phyloP scores from a whole-genome alignment of 441 rosid genomes.

The Sinapis alba region DNA sequence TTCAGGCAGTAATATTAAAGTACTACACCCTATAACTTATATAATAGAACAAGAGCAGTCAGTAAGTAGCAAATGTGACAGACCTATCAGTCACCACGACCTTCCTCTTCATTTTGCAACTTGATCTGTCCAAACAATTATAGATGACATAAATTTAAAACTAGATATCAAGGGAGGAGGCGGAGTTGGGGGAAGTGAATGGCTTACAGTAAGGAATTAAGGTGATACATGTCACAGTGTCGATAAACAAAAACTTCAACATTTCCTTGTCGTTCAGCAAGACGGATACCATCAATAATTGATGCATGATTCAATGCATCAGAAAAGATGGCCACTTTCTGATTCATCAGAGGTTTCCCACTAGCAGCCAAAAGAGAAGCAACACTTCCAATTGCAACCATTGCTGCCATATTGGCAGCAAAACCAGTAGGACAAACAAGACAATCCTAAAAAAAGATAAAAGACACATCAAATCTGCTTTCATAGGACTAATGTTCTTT shows the following conservation, averaged over 20 bases:
- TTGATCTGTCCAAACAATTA: constrained; percentile 55
- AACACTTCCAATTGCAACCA: constrained; percentile 90
- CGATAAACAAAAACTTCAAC: constrained; percentile 66
- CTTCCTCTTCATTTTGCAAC: constrained; percentile 73
- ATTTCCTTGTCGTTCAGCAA: constrained; percentile 70
- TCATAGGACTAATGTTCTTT: background rate
- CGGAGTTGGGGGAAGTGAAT: constrained; percentile 21
- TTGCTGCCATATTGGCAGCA: constrained; percentile 93
- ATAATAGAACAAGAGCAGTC: background rate
- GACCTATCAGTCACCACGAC: constrained; percentile 96
- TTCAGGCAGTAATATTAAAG: background rate
- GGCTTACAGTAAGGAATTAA: constrained; percentile 65
- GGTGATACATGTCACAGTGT: constrained; percentile 91
- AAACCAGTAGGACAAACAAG: constrained; percentile 98
- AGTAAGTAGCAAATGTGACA: constrained; percentile 34
- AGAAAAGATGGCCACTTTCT: constrained; percentile 84
- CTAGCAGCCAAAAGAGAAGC: constrained; percentile 61
- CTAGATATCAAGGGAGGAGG: constrained; percentile 8
- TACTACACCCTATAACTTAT: background rate
- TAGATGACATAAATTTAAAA: background rate
- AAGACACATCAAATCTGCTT: constrained; percentile 40
- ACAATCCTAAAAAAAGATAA: constrained; percentile 64
- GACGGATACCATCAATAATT: constrained; percentile 90
- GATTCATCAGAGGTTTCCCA: constrained; percentile 51
- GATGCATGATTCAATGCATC: constrained; percentile 96